Evolutionary conservation across 2,329 filamentous ascomycete species (phyloP), one percentile per base, ranked within the genome.

Genomic region (Penicillium corylophilum): DNA sequence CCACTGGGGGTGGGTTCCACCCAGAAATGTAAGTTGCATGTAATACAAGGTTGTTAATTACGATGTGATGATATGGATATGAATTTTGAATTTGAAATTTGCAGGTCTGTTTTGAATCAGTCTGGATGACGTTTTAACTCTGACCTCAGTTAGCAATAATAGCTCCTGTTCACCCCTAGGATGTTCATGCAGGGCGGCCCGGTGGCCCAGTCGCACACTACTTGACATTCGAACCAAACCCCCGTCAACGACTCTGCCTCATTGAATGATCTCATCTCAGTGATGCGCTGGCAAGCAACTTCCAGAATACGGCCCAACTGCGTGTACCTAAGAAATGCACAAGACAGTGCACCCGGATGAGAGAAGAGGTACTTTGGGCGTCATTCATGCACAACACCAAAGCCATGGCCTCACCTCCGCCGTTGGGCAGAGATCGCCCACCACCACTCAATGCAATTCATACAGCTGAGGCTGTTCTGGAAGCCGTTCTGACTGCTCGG

Each of bases 341-440:
- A 20, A 35, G 33, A 18, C 6, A 28, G 8, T 18, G 8, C 6
- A 36, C 35, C 18, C 16, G 35, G 35, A 12, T 18, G 9, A 5
- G 10, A 12, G 2, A 12, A 22, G 35, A 38, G 35, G 35, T 38
- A 20, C 35, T 38, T 36, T 38, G 35, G 35, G 35, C 33, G 33
- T 16, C 18, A 38, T 35, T 35, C 18, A 35, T 38, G 35, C 35
- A 38, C 9, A 38, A 38, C 35, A 36, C 33, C 33, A 38, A 38
- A 51, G 43, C 44, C 46, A 46, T 51, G 43, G 33, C 33, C 33
- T 36, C 35, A 38, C 18, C 56, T 60, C 50, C 51, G 45, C 51
- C 51, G 49, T 61, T 60, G 59, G 59, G 59, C 59, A 61, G 53
- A 59, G 46, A 59, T 52, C 48, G 56, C 39, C 55, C 39, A n/a